Base-by-base conservation (phyloP, 2,329 filamentous ascomycete species). In the Neonectria faginata region DNA sequence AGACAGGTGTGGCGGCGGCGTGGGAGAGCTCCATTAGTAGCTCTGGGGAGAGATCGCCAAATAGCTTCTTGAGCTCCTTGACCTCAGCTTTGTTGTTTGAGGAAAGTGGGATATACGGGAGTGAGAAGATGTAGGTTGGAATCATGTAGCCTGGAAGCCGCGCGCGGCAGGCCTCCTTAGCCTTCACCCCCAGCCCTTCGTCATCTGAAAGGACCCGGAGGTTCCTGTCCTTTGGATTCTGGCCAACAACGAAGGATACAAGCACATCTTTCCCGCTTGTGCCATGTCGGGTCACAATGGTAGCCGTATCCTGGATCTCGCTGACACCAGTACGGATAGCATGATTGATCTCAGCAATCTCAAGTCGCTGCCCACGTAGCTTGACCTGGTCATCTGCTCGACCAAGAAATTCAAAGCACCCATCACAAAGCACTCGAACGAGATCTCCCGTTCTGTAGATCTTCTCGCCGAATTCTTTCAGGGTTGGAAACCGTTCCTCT, bases 321-420 rank as follows among this genome's bases (percentile, higher is more conserved):
- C 77, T 67, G 0, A 88, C 83, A 0, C 86, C 86, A 20, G 86
- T 82, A 51, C 88, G 89, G 71, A 97, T 93, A 9, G 91, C 88
- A 53, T 94, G 90, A 70, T 97, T 96, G 77, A 97, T 97, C 80
- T 98, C 94, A 1, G 91, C 92, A 65, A 97, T 91, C 74, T 98
- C 95, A 1, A 98, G 85, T 14, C 94, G 86, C 76, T 97, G 94
- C 0, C 94, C 94, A 11, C 95, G 89, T 3, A 97, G 85, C 76
- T 98, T 98, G 67, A 97, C 90, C 78, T 98, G 94, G 60, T 97
- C 93, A 74, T 98, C 95, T 6, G 91, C 91, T 14, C 95, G 88
- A 3, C 95, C 94, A 2, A 97, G 83, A 74, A 97, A 97, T 60
- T 95, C 91, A 69, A 97, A 94, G 47, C 91, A 93, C 1, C 88